Conservation (phyloP, 495 filamentous ascomycete species). For the Neohortaea acidophila region DNA sequence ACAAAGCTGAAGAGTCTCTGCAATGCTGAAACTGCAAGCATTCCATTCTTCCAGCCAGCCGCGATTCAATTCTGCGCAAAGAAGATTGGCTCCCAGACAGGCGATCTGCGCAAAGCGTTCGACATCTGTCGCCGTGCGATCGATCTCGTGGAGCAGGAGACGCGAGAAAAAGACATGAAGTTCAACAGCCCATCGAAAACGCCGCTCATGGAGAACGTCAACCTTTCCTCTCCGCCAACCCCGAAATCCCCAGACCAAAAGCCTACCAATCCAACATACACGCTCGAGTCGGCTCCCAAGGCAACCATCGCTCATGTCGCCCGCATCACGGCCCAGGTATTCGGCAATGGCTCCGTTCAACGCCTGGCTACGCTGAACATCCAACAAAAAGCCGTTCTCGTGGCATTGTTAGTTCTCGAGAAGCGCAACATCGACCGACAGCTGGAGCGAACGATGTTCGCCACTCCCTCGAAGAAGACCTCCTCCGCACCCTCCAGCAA, state of each 20-base stretch:
- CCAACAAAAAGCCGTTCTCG: slow-evolving; percentile 91
- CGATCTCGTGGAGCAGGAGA: slow-evolving; percentile 78
- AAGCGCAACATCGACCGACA: slow-evolving; percentile 32
- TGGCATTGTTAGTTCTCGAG: slow-evolving; percentile 70
- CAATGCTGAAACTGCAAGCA: slow-evolving; percentile 1
- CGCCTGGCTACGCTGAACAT: slow-evolving; percentile 76
- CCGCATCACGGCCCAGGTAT: slow-evolving; percentile 68
- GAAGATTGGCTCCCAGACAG: slow-evolving; percentile 84
- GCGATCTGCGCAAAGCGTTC: slow-evolving; percentile 88
- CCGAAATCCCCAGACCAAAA: slow-evolving; percentile 19
- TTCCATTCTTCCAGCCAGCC: slow-evolving; percentile 74
- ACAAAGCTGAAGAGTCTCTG: slow-evolving; percentile 59
- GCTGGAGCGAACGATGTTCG: slow-evolving; percentile 22
- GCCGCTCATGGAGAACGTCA: slow-evolving; percentile 52
- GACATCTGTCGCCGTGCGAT: slow-evolving; percentile 83
- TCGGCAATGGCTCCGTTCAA: slow-evolving; percentile 69
- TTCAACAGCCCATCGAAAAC: slow-evolving; percentile 39
- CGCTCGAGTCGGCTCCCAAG: slow-evolving; percentile 68
- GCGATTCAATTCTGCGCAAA: slow-evolving; percentile 86
- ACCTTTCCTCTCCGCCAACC: slow-evolving; percentile 45
- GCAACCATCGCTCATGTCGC: slow-evolving; percentile 83
- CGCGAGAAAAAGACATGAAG: slow-evolving; percentile 44
- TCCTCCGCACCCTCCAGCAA: slow-evolving; percentile 51
- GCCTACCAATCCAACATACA: slow-evolving; percentile 21
- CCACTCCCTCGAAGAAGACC: slow-evolving; percentile 43